Percentiles rank a stretch among this genome's conserved stretches.
These are phyloP conservation scores for Debaryomyces robertsiae DNA, from an alignment of 1,139 yeast genomes.

Conservation along the genomic window DNA sequence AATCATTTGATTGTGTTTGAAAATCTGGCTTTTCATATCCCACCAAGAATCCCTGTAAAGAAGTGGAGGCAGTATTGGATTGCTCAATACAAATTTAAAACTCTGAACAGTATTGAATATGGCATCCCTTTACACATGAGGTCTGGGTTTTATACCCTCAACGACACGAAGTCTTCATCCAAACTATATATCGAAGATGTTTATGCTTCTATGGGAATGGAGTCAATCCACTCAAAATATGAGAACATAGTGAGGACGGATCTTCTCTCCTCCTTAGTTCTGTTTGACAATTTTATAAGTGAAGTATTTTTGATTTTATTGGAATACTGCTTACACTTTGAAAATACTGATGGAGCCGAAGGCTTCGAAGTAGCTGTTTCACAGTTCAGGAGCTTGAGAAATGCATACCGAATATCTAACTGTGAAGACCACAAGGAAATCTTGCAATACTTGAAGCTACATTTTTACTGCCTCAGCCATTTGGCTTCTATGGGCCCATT, in stretches of 20 bases:
- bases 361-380: slow-evolving; percentile 1
- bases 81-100: background rate
- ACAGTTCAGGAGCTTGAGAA: slow-evolving; percentile 2
- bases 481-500: slow-evolving; percentile 4
- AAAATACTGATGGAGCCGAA: background rate
- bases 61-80: slow-evolving; percentile 24
- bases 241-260: slow-evolving; percentile 1
- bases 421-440: background rate
- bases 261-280: background rate
- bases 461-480: slow-evolving; percentile 6
- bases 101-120: background rate
- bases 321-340: slow-evolving; percentile 5
- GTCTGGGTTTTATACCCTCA: slow-evolving; percentile 3
- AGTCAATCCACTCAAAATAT: slow-evolving; percentile 6
- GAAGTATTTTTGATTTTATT: slow-evolving; percentile 3
- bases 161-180: background rate
- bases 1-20: slow-evolving; percentile 10
- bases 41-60: slow-evolving; percentile 10
- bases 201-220: background rate
- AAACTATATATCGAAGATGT: slow-evolving; percentile 5
- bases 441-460: slow-evolving; percentile 9
- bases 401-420: background rate
- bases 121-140: slow-evolving; percentile 1
- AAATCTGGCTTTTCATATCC: slow-evolving; percentile 5
- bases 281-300: background rate